Base-by-base conservation (phyloP, 768 basidiomycete genomes). In the Psilocybe subaeruginosa region DNA sequence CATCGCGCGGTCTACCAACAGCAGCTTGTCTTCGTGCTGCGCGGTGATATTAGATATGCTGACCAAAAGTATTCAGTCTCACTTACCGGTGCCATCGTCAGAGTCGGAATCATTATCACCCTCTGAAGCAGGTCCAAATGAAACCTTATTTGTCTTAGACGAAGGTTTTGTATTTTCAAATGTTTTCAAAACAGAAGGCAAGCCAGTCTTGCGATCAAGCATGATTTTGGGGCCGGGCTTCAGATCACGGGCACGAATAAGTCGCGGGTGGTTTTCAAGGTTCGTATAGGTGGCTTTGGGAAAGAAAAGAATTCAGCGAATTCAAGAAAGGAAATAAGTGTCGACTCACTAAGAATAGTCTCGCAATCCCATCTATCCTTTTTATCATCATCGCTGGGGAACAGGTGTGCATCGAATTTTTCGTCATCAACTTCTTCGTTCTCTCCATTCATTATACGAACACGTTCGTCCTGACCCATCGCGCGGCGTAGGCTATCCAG, bases 311-410 rank as follows among this genome's bases (percentile, higher is more conserved):
- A 19, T 56, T 35, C 29, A 11, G 41, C 16, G 31, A 16, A 7
- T 7, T 45, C 19, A 50, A 37, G 2, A 43, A 17, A 46, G 14
- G 33, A 27, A 16, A 54, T 2, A 30, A 29, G 54, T 31, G 19
- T 29, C 53, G 11, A 82, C 92, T 73, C 73, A 97, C 97, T 89
- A 2, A 99, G 78, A 41, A 99, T 91, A 1, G 95, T 97, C 74
- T 99, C 96, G 63, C 93, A 96, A 71, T 99, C 97, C 97, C 97
- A 99, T 48, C 86, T 77, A 64, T 91, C 89, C 65, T 90, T 87
- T 57, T 87, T 85, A 66, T 86, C 83, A 51, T 83, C 82, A 43
- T 83, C 80, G 1, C 82, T 78, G 23, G 77, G 66, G 37, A 76
- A 75, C 49, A 79, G 72, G 8, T 77, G 51, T 8, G 51, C 51